Evolutionary conservation across 1,284 basidiomycete species (phyloP).

Genomic region (Omphalotus olearius): DNA sequence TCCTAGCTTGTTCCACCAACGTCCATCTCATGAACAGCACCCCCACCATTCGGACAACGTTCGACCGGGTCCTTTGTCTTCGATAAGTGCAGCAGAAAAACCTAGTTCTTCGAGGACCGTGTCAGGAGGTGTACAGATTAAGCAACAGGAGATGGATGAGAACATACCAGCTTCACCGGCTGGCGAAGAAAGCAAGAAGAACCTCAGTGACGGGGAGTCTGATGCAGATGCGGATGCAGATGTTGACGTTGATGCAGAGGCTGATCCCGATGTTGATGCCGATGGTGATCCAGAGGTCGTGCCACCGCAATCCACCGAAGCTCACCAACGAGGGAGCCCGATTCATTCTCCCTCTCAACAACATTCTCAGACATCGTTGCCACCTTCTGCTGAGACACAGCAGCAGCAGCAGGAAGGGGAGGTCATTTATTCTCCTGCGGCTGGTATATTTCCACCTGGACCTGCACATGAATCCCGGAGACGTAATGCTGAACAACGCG

Average conservation of each 20-base stretch:
- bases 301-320: neutral
- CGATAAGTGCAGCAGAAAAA: no score
- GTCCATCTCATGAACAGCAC: neutral
- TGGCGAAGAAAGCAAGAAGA: neutral
- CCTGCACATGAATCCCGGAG: constrained; percentile 59
- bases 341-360: no score
- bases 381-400: neutral
- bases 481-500: constrained; percentile 71
- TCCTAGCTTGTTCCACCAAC: neutral
- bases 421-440: constrained; percentile 4
- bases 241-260: constrained; percentile 4
- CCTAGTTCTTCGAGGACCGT: neutral
- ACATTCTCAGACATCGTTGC: no score
- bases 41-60: neutral
- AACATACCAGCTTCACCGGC: neutral
- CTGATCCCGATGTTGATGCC: neutral
- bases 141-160: neutral
- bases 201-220: neutral
- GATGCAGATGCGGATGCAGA: constrained; percentile 1
- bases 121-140: neutral
- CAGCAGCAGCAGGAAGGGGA: neutral
- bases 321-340: neutral
- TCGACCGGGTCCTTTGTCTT: neutral
- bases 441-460: constrained; percentile 32
- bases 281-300: neutral